phyloP scores from a whole-genome alignment of 1,139 yeast genomes.

The Hanseniaspora sp. region DNA sequence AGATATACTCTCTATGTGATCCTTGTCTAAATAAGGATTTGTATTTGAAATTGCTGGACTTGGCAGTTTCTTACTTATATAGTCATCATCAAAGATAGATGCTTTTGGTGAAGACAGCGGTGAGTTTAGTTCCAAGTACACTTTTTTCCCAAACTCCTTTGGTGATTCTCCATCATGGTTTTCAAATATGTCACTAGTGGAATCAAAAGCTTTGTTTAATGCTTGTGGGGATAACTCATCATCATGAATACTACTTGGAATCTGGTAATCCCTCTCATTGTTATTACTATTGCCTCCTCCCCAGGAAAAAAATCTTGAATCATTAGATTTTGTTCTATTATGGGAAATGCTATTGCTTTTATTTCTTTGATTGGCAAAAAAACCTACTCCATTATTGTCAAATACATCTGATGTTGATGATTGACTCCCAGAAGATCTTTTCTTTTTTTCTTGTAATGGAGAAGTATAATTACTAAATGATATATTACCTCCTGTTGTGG shows the following conservation, averaged over 20 bases:
- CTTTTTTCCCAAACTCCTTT: slow-evolving; percentile 23
- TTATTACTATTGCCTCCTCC: neutral
- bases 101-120: slow-evolving; percentile 26
- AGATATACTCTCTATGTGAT: neutral
- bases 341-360: slow-evolving; percentile 2
- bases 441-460: too few species aligned
- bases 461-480: too few species aligned
- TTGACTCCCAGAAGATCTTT: too few species aligned
- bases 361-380: neutral
- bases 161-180: slow-evolving; percentile 1
- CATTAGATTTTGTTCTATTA: slow-evolving; percentile 13
- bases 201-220: neutral
- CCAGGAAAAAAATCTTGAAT: slow-evolving; percentile 14
- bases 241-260: neutral
- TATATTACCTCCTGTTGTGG: too few species aligned
- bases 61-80: neutral
- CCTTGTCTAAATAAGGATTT: neutral
- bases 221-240: slow-evolving; percentile 1
- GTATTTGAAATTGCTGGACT: neutral
- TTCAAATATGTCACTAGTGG: neutral
- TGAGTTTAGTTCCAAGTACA: slow-evolving; percentile 28
- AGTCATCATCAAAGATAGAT: neutral
- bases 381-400: neutral
- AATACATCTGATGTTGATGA: neutral
- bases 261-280: neutral